phyloP scores from a whole-genome alignment of 352 stramenopile species.

The Phytophthora cactorum region DNA sequence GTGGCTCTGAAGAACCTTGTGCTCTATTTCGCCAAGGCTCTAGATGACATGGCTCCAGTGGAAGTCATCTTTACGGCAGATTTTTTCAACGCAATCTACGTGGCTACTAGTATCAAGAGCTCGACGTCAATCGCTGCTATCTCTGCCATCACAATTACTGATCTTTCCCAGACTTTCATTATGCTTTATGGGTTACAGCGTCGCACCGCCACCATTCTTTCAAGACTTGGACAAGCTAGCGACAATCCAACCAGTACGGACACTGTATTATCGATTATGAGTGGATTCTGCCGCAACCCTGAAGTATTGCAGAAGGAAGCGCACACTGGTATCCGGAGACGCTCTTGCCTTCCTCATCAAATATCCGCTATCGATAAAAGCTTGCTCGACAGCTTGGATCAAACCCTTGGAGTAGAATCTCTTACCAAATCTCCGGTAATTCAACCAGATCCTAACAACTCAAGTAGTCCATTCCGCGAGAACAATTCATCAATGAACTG shows the following conservation, averaged over 20 bases:
- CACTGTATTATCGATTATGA: neutral
- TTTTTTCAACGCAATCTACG: slow-evolving; percentile 15
- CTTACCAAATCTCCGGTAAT: neutral
- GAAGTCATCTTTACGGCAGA: slow-evolving; percentile 9
- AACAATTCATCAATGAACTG: neutral
- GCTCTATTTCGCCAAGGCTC: slow-evolving; percentile 6
- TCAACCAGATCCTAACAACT: neutral
- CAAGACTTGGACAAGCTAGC: slow-evolving; percentile 2
- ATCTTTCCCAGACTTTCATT: slow-evolving; percentile 20
- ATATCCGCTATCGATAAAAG: neutral
- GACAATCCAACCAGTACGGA: neutral
- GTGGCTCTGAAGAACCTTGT: slow-evolving; percentile 9
- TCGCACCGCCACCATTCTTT: slow-evolving; percentile 3
- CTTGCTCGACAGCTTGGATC: slow-evolving; percentile 3
- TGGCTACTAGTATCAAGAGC: slow-evolving; percentile 9
- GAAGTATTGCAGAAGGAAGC: neutral
- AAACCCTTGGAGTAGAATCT: neutral
- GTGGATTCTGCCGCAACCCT: neutral
- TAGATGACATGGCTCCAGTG: slow-evolving; percentile 7
- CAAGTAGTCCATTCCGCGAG: neutral
- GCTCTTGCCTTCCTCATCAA: neutral
- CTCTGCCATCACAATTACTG: slow-evolving; percentile 18
- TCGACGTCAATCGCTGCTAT: slow-evolving; percentile 5
- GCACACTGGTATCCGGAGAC: neutral
- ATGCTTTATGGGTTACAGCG: slow-evolving; percentile 25